Evolutionary conservation across 2,329 filamentous ascomycete species (phyloP).

Genomic region (Sporothrix dimorphospora): DNA sequence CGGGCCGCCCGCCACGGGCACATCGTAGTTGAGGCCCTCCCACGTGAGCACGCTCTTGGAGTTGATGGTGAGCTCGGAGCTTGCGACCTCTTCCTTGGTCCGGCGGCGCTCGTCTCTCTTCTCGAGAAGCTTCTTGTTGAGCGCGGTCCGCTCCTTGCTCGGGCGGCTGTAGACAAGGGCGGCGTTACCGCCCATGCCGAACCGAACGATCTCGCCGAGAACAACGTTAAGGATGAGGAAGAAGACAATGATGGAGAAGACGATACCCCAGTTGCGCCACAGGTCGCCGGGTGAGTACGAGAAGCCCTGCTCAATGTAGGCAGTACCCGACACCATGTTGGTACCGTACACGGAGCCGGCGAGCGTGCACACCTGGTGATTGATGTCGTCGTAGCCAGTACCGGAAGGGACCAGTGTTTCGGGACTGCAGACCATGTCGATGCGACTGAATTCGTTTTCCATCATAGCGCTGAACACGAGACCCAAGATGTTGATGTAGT

Average conservation of each 20-base stretch:
- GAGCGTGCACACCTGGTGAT: conserved; percentile 80
- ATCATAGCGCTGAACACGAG: conserved; percentile 78
- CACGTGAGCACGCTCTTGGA: conserved; percentile 77
- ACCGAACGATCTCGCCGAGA: conserved; percentile 77
- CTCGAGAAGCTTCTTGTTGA: conserved; percentile 65
- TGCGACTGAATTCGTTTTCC: conserved; percentile 79
- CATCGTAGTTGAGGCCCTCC: conserved; percentile 81
- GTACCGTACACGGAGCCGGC: conserved; percentile 71
- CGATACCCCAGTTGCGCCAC: conserved; percentile 85
- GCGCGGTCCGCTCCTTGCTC: conserved; percentile 64
- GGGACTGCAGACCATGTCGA: conserved; percentile 69
- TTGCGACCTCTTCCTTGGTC: conserved; percentile 47
- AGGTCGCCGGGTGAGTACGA: conserved; percentile 67
- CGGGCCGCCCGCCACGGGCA: conserved; percentile 61
- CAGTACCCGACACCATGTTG: conserved; percentile 62
- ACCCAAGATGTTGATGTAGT: conserved; percentile 74
- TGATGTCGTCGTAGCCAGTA: conserved; percentile 68
- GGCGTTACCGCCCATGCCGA: conserved; percentile 78
- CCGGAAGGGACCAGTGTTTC: conserved; percentile 73
- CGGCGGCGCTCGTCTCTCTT: conserved; percentile 62
- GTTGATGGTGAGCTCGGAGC: conserved; percentile 57
- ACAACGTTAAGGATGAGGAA: conserved; percentile 78
- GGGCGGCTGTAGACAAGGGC: conserved; percentile 77
- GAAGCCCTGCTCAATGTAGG: conserved; percentile 71
- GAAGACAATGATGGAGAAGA: conserved; percentile 72